Percentiles rank a stretch among this genome's conserved stretches.
Evolutionary conservation across 371 early-diverging fungal species (phyloP).

Genomic region (Coemansia sp.): DNA sequence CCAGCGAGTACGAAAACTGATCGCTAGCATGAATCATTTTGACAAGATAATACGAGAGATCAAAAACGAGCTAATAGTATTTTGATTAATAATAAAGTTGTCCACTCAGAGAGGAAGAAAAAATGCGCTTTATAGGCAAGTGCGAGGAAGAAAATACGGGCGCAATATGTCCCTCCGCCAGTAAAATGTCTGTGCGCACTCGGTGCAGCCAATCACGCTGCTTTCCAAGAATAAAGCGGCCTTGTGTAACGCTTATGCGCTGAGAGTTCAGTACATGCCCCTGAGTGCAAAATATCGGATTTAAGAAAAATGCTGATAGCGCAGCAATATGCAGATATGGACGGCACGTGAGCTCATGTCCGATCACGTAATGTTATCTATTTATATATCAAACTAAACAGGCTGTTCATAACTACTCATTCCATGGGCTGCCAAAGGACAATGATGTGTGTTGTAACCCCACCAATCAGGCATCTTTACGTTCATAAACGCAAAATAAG

Average conservation of each 20-base stretch:
- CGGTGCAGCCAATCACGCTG: background rate
- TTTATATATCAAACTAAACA: too few relatives aligned
- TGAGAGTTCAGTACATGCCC: background rate
- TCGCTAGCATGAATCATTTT: constrained; percentile 45
- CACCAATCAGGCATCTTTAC: constrained; percentile 47
- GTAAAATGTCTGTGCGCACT: background rate
- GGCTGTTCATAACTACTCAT: too few relatives aligned
- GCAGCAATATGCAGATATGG: background rate
- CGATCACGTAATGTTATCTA: background rate
- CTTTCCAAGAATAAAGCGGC: background rate
- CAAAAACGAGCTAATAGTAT: background rate
- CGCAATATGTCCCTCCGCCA: background rate
- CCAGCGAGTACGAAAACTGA: constrained; percentile 31
- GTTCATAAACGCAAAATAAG: constrained; percentile 45
- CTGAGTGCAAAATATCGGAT: background rate
- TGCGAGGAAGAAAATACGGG: background rate
- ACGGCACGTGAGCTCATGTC: constrained; percentile 4
- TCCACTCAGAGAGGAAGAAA: background rate
- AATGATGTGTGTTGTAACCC: constrained; percentile 42
- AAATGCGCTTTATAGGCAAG: background rate
- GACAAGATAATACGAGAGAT: background rate
- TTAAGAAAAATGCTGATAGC: background rate
- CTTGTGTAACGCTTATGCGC: background rate
- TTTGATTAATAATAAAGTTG: background rate
- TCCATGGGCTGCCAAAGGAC: constrained; percentile 21